Base-by-base conservation (phyloP, 2,329 filamentous ascomycete genomes). In the Pseudocercospora ulei region DNA sequence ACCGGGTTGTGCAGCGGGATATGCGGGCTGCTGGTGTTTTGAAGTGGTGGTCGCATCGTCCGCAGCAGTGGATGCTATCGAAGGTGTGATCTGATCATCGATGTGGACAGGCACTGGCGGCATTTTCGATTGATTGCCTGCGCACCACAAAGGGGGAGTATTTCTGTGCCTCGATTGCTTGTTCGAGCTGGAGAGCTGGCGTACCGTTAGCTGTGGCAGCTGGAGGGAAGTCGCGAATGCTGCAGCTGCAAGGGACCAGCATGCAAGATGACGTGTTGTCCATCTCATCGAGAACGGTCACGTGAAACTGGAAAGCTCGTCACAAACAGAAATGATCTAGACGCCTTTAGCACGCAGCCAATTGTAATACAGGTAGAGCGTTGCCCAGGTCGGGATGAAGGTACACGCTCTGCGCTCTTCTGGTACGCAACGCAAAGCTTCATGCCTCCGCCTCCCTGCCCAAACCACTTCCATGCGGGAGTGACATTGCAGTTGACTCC, bases 51-150 rank as follows among this genome's bases (percentile, higher is more conserved):
- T 49, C 13, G 48, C 43, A 37, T 48, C 39, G 26, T 30, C 39
- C 23, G 20, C 36, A 11, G 44, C 26, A 8, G 28, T 33, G 28
- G 52, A 33, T n/a, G 29, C 28, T 53, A 65, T 66, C 42, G 54
- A 52, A 3, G 66, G 57, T 7, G 56, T 56, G 46, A 70, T 68
- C 36, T 66, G 67, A 14, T 61, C 61, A 47, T 69, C 58, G 39
- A 63, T 63, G 59, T 68, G 64, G 39, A 68, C 59, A 27, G 58
- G 64, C 28, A 69, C 62, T 7, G 65, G 65, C 7, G 66, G 64
- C 66, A 69, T 69, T 7, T 25, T 62, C 41, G 30, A 13, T 5
- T n/a, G n/a, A n/a, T 7, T 12, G 30, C n/a, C 30, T 6, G 24
- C n/a, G 24, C 12, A 11, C 12, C 12, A 4, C 6, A 6, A 26